These are phyloP conservation scores for Fusarium austroafricanum DNA, from an alignment of 2,329 filamentous ascomycete genomes.

Conservation along the genomic window DNA sequence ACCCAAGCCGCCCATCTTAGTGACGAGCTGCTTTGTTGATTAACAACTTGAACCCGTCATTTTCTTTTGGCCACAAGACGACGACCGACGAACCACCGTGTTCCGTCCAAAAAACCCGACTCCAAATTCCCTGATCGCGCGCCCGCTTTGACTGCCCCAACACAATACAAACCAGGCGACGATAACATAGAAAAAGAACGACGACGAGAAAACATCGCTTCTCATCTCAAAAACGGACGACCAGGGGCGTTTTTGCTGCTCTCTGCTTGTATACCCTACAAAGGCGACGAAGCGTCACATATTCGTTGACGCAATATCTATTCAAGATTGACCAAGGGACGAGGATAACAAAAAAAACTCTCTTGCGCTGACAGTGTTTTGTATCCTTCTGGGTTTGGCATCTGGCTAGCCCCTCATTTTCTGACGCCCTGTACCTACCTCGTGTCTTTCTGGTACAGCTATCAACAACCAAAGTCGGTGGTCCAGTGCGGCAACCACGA, in stretches of 20 bases:
- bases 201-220: slow-evolving; percentile 27
- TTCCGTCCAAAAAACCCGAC: slow-evolving; percentile 37
- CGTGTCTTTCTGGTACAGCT: slow-evolving; percentile 42
- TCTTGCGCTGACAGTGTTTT: slow-evolving; percentile 44
- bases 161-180: slow-evolving; percentile 28
- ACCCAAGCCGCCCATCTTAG: slow-evolving; percentile 27
- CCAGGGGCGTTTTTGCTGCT: slow-evolving; percentile 12
- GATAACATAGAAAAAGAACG: slow-evolving; percentile 10
- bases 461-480: slow-evolving; percentile 46
- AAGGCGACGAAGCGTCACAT: slow-evolving; percentile 43
- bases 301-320: slow-evolving; percentile 32
- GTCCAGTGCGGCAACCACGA: slow-evolving; percentile 50
- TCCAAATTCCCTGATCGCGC: slow-evolving; percentile 44
- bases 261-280: slow-evolving; percentile 16
- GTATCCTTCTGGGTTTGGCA: slow-evolving; percentile 10
- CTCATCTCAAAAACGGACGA: slow-evolving; percentile 17
- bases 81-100: slow-evolving; percentile 43
- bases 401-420: slow-evolving; percentile 33
- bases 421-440: slow-evolving; percentile 44
- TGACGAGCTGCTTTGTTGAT: slow-evolving; percentile 30
- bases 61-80: slow-evolving; percentile 33
- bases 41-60: slow-evolving; percentile 25
- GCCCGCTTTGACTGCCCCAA: slow-evolving; percentile 44
- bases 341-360: slow-evolving; percentile 33
- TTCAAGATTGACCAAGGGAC: slow-evolving; percentile 27